Base-by-base conservation (phyloP, 768 basidiomycete species). In the Tremella mesenterica region DNA sequence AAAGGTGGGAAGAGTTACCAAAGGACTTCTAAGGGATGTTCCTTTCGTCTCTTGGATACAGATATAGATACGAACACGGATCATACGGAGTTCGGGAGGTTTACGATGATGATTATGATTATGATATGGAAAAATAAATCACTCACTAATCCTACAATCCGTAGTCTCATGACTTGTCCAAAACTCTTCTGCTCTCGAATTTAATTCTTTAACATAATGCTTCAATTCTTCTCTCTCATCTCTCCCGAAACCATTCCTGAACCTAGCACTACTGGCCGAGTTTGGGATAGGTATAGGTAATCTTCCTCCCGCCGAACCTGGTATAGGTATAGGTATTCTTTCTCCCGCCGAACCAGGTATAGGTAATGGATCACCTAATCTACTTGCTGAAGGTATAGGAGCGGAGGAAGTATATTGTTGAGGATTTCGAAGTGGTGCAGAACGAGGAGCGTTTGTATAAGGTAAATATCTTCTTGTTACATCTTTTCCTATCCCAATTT, bases 131-230 rank as follows among this genome's bases (percentile, higher is more conserved):
- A 34, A 18, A 18, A 18, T 34, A 10, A 10, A 41, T 6, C 18
- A 56, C 65, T 52, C 39, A 70, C 68, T 44, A 20, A 70, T 50
- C 3, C 54, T 45, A 26, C 55, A 52, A 49, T 70, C 68, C 9
- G 65, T 41, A 3, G 59, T 63, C 4, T 52, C 54, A 6, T 65
- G 57, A 23, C 55, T 45, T 26, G 59, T 54, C 68, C 68, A 70
- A 38, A 59, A 64, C 21, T 60, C 43, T 6, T 39, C 57, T 6
- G 68, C 68, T 12, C 56, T 33, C n/a, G 52, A 50, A 25, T 63
- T 56, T 26, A 70, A 48, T 16, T 41, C 38, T 23, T 41, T 41
- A 23, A 41, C 38, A 16, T 18, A n/a, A n/a, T n/a, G n/a, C n/a
- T n/a, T n/a, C n/a, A n/a, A n/a, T n/a, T n/a, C n/a, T n/a, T n/a